Evolutionary conservation across 441 rosid genomes (phyloP).

Genomic region (Eruca vesicaria): DNA sequence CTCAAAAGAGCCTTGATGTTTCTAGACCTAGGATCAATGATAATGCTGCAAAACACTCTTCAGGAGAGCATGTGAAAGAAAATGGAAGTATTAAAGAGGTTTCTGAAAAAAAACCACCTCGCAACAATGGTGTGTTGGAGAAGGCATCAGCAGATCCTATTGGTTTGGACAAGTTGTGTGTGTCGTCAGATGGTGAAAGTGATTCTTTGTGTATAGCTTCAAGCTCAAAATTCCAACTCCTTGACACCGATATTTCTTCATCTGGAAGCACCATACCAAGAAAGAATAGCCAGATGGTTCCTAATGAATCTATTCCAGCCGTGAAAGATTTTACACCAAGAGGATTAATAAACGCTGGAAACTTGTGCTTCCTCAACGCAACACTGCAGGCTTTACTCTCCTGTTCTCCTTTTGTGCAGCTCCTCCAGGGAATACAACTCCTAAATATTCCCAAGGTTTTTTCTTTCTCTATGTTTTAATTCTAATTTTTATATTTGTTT

Average conservation of each 20-base stretch:
- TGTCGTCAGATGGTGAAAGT: conserved; percentile 45
- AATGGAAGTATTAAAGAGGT: conserved; percentile 47
- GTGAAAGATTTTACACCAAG: conserved; percentile 55
- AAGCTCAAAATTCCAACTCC: conserved; percentile 50
- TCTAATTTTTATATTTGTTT: neutral
- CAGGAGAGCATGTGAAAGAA: conserved; percentile 33
- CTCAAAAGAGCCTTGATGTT: conserved; percentile 36
- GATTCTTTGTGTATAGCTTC: conserved; percentile 37
- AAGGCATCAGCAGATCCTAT: conserved; percentile 35
- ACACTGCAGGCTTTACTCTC: conserved; percentile 87
- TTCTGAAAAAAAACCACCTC: conserved; percentile 25
- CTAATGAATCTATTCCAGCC: conserved; percentile 39
- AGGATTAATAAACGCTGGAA: conserved; percentile 83
- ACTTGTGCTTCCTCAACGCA: conserved; percentile 89
- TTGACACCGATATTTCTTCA: conserved; percentile 41
- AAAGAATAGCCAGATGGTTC: conserved; percentile 36
- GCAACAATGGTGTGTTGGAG: conserved; percentile 45
- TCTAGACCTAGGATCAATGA: conserved; percentile 39
- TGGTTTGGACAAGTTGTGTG: conserved; percentile 33
- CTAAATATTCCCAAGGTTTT: conserved; percentile 62
- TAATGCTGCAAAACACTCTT: conserved; percentile 24
- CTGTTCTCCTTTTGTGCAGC: conserved; percentile 83
- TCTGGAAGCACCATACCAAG: conserved; percentile 22
- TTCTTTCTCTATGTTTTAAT: neutral
- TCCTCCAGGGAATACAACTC: conserved; percentile 62